phyloP scores from a whole-genome alignment of 1,284 basidiomycete species.

The Ustilago crameri region DNA sequence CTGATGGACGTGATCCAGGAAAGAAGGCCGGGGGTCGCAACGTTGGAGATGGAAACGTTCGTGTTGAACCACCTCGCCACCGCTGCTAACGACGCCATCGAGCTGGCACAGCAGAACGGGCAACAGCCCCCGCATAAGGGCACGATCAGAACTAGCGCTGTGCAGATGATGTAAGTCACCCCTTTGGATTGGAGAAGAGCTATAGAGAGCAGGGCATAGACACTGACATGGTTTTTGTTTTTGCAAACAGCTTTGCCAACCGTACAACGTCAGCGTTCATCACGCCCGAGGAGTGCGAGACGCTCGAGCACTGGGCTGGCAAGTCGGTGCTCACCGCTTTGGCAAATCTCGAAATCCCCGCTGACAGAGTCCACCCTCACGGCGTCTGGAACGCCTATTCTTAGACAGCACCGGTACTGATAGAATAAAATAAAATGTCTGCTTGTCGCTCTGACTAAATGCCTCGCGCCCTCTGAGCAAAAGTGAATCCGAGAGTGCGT shows the following conservation, averaged over 20 bases:
- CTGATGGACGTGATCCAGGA: conserved; percentile 74
- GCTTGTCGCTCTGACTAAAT: not conserved
- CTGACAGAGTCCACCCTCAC: conserved; percentile 46
- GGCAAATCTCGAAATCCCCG: conserved; percentile 40
- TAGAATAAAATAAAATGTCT: not conserved
- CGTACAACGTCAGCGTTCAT: conserved; percentile 81
- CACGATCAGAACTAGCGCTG: conserved; percentile 78
- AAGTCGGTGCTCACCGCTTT: conserved; percentile 73
- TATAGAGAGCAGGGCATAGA: not conserved
- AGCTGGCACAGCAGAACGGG: conserved; percentile 20
- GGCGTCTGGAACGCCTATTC: conserved; percentile 43
- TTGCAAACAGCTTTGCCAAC: conserved; percentile 74
- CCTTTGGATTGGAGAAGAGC: not conserved
- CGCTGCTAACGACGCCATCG: conserved; percentile 45
- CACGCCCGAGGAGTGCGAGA: conserved; percentile 75
- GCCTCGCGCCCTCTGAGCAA: not conserved
- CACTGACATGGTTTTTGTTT: not conserved
- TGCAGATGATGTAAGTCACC: conserved; percentile 75
- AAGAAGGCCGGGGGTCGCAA: conserved; percentile 65
- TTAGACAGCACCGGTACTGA: not conserved
- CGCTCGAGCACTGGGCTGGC: conserved; percentile 78
- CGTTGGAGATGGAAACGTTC: conserved; percentile 71
- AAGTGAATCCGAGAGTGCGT: no score
- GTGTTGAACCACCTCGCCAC: conserved; percentile 61
- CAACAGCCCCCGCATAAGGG: conserved; percentile 48